Percentiles rank a stretch among this genome's conserved stretches.
Conservation (phyloP, 768 basidiomycete species). For the Candolleomyces aberdarensis region DNA sequence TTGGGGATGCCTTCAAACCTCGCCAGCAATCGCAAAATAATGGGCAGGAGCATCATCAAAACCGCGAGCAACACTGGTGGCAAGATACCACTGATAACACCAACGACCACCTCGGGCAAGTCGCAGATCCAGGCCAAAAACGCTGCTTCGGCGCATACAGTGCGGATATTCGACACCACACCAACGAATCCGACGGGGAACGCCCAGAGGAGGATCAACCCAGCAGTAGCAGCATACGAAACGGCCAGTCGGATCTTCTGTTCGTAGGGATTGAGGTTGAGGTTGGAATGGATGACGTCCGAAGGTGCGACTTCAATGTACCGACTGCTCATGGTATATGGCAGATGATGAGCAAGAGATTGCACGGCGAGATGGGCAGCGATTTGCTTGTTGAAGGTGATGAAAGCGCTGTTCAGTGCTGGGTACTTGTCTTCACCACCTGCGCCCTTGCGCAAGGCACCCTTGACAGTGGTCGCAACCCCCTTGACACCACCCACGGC, state of each 20-base stretch:
- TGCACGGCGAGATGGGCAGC: conserved; percentile 87
- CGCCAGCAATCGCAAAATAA: conserved; percentile 76
- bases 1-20: conserved; percentile 90
- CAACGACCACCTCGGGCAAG: conserved; percentile 61
- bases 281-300: conserved; percentile 91
- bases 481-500: conserved; percentile 17
- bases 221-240: conserved; percentile 75
- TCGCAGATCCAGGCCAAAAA: conserved; percentile 88
- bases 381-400: conserved; percentile 91
- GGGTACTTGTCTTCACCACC: conserved; percentile 40
- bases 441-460: conserved; percentile 17
- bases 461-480: conserved; percentile 11
- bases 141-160: conserved; percentile 55
- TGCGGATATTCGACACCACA: conserved; percentile 74
- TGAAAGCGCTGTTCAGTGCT: conserved; percentile 70
- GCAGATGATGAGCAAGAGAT: conserved; percentile 72
- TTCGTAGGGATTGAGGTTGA: conserved; percentile 89
- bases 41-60: conserved; percentile 84
- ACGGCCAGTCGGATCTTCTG: conserved; percentile 58
- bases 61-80: conserved; percentile 87
- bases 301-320: conserved; percentile 81
- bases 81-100: conserved; percentile 83
- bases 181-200: conserved; percentile 89
- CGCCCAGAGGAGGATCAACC: conserved; percentile 83
- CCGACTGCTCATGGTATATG: conserved; percentile 74